Percentiles rank a stretch among this genome's conserved stretches.
Conservation (phyloP, 768 basidiomycete species). For the Chalciporus pseudorubinellus region DNA sequence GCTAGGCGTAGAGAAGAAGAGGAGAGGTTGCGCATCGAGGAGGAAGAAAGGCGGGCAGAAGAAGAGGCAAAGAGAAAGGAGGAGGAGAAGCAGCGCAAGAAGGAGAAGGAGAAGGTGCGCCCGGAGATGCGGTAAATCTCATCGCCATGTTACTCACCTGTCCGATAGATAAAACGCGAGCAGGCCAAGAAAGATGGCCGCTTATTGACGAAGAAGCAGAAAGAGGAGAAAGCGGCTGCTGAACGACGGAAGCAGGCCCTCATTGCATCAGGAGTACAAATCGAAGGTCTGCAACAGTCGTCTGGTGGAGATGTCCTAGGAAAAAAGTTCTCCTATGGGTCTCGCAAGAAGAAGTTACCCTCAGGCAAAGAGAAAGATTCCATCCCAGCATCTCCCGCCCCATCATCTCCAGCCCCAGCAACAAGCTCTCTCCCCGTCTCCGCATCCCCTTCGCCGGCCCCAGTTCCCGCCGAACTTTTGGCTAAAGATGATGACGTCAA, state of each 20-base stretch:
- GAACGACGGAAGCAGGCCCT: conserved; percentile 90
- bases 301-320: conserved; percentile 38
- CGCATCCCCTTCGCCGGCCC: conserved; percentile 24
- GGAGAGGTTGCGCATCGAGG: conserved; percentile 77
- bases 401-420: conserved; percentile 45
- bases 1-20: conserved; percentile 69
- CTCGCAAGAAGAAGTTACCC: conserved; percentile 74
- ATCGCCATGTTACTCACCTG: neutral
- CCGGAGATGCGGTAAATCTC: neutral
- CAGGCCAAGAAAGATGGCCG: conserved; percentile 91
- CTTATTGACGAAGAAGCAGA: conserved; percentile 95
- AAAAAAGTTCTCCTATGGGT: conserved; percentile 82
- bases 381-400: conserved; percentile 44
- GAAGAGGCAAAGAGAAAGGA: conserved; percentile 78
- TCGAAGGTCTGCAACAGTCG: conserved; percentile 80
- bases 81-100: conserved; percentile 78
- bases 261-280: conserved; percentile 82
- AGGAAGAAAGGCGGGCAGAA: conserved; percentile 76
- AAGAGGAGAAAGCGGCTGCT: conserved; percentile 86
- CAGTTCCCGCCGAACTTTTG: conserved; percentile 29
- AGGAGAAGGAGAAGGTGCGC: conserved; percentile 84
- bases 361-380: conserved; percentile 41
- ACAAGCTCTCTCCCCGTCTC: conserved; percentile 31
- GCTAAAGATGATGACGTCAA: conserved; percentile 34
- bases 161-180: conserved; percentile 76